phyloP scores from a whole-genome alignment of 1,284 basidiomycete species.

The Irpex sp. region DNA sequence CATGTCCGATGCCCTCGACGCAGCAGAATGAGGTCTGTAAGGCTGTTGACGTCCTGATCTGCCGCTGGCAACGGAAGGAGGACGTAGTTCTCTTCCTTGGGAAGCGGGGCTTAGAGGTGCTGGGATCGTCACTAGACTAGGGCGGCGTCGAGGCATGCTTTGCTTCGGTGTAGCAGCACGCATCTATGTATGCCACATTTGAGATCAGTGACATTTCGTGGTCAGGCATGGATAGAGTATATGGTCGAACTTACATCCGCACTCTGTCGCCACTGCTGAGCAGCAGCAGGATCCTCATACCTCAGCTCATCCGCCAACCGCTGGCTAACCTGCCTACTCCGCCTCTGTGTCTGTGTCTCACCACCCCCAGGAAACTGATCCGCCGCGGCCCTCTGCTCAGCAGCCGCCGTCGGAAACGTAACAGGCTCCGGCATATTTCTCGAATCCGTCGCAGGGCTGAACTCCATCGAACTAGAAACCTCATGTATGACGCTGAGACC shows the following conservation, averaged over 20 bases:
- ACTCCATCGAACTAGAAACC: constrained; percentile 30
- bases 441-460: constrained; percentile 23
- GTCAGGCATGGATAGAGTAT: too few species aligned
- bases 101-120: constrained; percentile 6
- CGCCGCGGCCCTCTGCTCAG: constrained; percentile 14
- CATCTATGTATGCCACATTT: too few species aligned
- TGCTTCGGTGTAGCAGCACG: constrained; percentile 6
- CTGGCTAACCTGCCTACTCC: constrained; percentile 16
- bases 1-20: neutral
- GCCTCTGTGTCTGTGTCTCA: neutral
- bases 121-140: constrained; percentile 8
- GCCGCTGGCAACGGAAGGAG: constrained; percentile 8
- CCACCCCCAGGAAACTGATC: neutral
- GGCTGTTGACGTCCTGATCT: neutral
- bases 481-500: constrained; percentile 38
- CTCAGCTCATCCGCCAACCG: constrained; percentile 29
- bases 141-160: constrained; percentile 3
- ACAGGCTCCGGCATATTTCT: constrained; percentile 24
- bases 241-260: constrained; percentile 18
- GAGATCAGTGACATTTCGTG: too few species aligned
- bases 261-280: constrained; percentile 35
- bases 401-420: constrained; percentile 17
- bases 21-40: neutral
- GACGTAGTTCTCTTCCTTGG: neutral
- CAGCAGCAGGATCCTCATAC: constrained; percentile 32